These are phyloP conservation scores for Apiospora arundinis DNA, from an alignment of 2,329 filamentous ascomycete genomes.

Conservation along the genomic window DNA sequence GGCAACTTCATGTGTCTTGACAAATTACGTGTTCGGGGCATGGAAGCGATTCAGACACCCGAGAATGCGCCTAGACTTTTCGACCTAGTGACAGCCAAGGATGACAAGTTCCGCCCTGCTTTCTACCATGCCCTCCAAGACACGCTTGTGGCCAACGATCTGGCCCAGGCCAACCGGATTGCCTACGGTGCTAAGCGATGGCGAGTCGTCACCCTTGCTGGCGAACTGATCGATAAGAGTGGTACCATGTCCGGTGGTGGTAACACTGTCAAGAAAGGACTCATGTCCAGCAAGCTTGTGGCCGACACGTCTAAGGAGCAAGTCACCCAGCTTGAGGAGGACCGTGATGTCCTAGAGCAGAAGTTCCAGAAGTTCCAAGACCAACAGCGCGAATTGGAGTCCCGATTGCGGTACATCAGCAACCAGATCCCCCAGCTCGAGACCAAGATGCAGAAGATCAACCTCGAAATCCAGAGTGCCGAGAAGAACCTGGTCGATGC, in stretches of 20 bases:
- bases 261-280: constrained; percentile 84
- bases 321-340: constrained; percentile 83
- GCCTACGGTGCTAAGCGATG: constrained; percentile 93
- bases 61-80: constrained; percentile 93
- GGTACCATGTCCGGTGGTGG: constrained; percentile 99
- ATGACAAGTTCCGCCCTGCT: constrained; percentile 84
- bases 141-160: constrained; percentile 88
- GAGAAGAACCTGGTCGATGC: constrained; percentile 85
- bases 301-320: constrained; percentile 87
- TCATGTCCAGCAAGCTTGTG: constrained; percentile 97
- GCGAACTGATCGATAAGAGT: constrained; percentile 95
- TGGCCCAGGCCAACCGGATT: constrained; percentile 96
- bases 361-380: constrained; percentile 86
- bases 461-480: constrained; percentile 85
- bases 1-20: constrained; percentile 98
- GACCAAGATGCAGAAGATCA: constrained; percentile 89
- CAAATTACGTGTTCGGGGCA: constrained; percentile 78
- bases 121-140: constrained; percentile 97
- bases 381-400: constrained; percentile 80
- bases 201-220: constrained; percentile 94
- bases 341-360: constrained; percentile 83
- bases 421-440: constrained; percentile 84
- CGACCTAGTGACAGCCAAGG: constrained; percentile 88
- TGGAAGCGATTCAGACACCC: constrained; percentile 83
- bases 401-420: constrained; percentile 72